Base-by-base conservation (phyloP, 2,329 filamentous ascomycete species). In the Thielaviopsis euricoi region DNA sequence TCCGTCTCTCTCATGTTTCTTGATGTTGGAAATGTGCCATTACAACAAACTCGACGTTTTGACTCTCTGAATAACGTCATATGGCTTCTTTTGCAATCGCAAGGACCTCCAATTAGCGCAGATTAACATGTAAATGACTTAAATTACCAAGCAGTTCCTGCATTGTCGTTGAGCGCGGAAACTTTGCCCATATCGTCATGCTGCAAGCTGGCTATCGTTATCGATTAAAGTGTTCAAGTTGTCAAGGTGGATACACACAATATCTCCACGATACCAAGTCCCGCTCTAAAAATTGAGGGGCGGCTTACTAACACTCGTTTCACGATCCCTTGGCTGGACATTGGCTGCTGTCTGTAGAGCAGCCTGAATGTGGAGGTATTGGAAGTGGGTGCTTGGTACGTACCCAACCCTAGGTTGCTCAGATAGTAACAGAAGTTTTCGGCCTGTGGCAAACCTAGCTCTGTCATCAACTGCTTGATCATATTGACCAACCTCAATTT, bases 391-490 rank as follows among this genome's bases (percentile, higher is more conserved):
- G 19, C 10, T 21, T 21, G 23, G 53, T 21, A 50, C 26, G 53
- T 21, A 60, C 40, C 49, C 59, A 60, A 60, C 59, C 55, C 59
- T 60, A 55, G 54, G 51, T 60, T 60, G 50, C 40, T 29, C 55
- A 50, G 51, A 54, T 53, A 48, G 46, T 43, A 57, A 56, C 55
- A 49, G 59, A 60, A 60, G 55, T 60, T 60, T 60, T 60, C 58
- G 23, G 33, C 57, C 52, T 52, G 29, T 40, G 56, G 52, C 53
- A 59, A 60, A 60, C 59, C 56, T 60, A 60, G 59, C 56, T 56
- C 37, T 40, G 19, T 55, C 52, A 60, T 57, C 56, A 43, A 29
- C 50, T 52, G 37, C 22, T 50, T 23, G 43, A 53, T 26, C 53
- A 54, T 43, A 33, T 48, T 43, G 33, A 21, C 52, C 52, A 43